Evolutionary conservation across 2,329 filamentous ascomycete genomes (phyloP), one percentile per base, ranked within the genome.

Genomic region (Verticillium dahliae): DNA sequence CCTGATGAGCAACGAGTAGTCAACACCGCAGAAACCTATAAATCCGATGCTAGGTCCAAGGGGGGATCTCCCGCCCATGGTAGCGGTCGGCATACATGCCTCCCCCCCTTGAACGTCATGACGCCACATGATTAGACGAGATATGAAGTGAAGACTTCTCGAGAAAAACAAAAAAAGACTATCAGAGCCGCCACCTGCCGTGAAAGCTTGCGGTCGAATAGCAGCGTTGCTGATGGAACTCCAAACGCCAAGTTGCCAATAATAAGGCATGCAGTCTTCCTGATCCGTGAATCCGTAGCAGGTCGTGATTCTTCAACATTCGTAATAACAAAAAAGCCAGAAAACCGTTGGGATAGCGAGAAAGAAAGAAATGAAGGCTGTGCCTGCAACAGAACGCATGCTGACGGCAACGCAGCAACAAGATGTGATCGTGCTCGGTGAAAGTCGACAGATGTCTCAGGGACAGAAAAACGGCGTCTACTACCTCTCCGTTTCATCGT

Each of bases 211-310:
- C 18, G 54, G 27, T 10, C 6, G 14, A 9, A 11, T 34, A 13
- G 54, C 33, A 31, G n/a, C 54, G n/a, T 34, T 56, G 31, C 33
- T 11, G 58, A 35, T 60, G 33, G 15, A 65, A 65, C 60, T 64
- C 62, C 63, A 62, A 64, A 65, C 63, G 62, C 63, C 63, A 10
- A 57, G 59, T 64, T 62, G 62, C 63, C 63, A 50, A 54, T 62
- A 52, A 45, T 65, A 45, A 65, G 64, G 63, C 63, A 65, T 60
- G 45, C 45, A 52, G 45, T 65, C 62, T 65, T 65, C 62, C 64
- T 64, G 59, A 60, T 62, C 58, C 63, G 57, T 65, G 62, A 64
- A 55, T 65, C 60, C 63, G 57, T 64, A 39, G 60, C 60, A 35
- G 27, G 27, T 56, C 54, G 54, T 56, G 54, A 35, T 35, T 56